Conservation (phyloP, 2,329 filamentous ascomycete genomes). For the Trichophyton schoenleinii region DNA sequence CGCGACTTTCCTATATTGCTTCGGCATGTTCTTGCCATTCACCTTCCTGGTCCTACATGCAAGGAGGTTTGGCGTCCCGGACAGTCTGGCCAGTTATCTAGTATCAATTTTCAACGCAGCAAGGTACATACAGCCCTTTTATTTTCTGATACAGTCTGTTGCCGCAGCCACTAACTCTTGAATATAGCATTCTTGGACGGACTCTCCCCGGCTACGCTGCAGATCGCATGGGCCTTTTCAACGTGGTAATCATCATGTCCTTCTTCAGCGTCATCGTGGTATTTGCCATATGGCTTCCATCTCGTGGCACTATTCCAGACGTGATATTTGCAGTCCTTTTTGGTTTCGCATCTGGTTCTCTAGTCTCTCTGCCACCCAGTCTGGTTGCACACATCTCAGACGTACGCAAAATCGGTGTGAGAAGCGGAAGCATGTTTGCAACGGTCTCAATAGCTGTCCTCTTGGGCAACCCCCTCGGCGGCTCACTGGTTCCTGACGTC, state of each 20-base stretch:
- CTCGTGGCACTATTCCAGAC: conserved; percentile 35
- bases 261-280: conserved; percentile 35
- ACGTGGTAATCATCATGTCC: conserved; percentile 41
- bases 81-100: conserved; percentile 39
- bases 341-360: conserved; percentile 56
- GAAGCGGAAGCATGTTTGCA: conserved; percentile 53
- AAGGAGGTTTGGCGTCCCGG: conserved; percentile 36
- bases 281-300: conserved; percentile 44
- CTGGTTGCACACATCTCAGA: conserved; percentile 60
- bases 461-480: conserved; percentile 55
- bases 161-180: background rate
- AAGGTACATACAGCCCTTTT: conserved; percentile 19
- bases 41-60: conserved; percentile 40
- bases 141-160: background rate
- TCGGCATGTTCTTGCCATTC: conserved; percentile 48
- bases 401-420: conserved; percentile 54
- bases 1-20: conserved; percentile 44
- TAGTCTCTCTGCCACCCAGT: conserved; percentile 50
- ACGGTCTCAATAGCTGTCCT: conserved; percentile 52
- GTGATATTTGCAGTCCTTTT: conserved; percentile 56
- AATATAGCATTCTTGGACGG: conserved; percentile 40
- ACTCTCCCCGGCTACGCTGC: conserved; percentile 43
- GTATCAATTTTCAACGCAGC: conserved; percentile 43
- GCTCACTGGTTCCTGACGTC: conserved; percentile 44
- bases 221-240: conserved; percentile 44